Evolutionary conservation across 2,329 filamentous ascomycete species (phyloP), one percentile per base, ranked within the genome.

Genomic region (Colletotrichum eleusines): DNA sequence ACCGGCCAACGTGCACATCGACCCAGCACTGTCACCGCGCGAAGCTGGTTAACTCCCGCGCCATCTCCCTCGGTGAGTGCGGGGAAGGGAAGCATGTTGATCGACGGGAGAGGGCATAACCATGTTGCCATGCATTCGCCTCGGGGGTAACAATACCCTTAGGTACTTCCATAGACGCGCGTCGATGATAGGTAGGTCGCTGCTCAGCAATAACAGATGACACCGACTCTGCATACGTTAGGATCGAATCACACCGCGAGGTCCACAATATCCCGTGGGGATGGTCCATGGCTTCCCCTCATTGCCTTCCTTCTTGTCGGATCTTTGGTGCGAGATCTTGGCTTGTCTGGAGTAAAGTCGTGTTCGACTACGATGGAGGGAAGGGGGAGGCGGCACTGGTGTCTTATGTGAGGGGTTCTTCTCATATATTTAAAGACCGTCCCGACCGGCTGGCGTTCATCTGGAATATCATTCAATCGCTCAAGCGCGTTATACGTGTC

Each of bases 171-270:
- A 40, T 38, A 46, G 58, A 69, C 69, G 64, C 69, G 64, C 58
- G 69, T 71, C 69, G 64, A 54, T 71, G 58, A 71, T 71, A 71
- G 69, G 69, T 69, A 71, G 58, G 69, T 42, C 46, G 48, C 58
- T 38, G 33, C 31, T 59, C 38, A 71, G 23, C 44, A 63, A 54
- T 23, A 69, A 58, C 69, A 63, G 68, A 71, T 71, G 69, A 63
- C 64, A 68, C 69, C 58, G 53, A 60, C 53, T 51, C 51, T 69
- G 59, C 64, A 68, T 71, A 23, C 69, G 48, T 35, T 18, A 40
- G 44, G 58, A 53, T 46, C 64, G 68, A 71, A 59, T 63, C 53
- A 71, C 14, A 68, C 31, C 44, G 38, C 58, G 35, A 60, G 35
- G 55, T 46, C 58, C 40, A 31, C 38, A 53, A 20, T 28, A 48